Evolutionary conservation across 495 filamentous ascomycete genomes (phyloP), one percentile per base, ranked within the genome.

Genomic region (Penicillium atrosanguineum): DNA sequence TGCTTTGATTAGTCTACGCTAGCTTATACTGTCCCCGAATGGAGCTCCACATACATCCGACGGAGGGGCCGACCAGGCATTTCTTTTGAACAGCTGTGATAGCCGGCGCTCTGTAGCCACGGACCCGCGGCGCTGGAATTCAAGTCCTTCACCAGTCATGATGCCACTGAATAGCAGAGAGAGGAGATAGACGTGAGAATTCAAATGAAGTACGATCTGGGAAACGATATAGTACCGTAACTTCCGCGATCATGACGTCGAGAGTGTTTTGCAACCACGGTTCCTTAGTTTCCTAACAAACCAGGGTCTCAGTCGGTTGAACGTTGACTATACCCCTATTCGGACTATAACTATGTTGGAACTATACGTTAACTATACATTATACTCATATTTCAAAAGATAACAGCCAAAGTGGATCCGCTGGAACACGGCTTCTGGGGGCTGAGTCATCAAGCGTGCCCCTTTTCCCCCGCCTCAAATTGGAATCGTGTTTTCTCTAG

Each of bases 401-500:
- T 44, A 38, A 50, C 28, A 46, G 36, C 28, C 19, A 20, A 45
- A 34, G 46, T 55, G 52, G 52, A 50, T 34, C 52, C 52, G 44
- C 44, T 48, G 46, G 49, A 49, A 55, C 52, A 45, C 7, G 38
- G 46, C 49, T 41, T 52, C 49, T 52, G 59, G 54, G 57, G 48
- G 52, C 57, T 60, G 47, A 60, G 34, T 60, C 57, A 57, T 46
- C 50, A 7, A 50, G n/a, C 46, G 52, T 69, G 58, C 69, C 72
- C 72, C 72, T 73, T 75, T 75, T 74, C 64, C 71, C 62, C 65
- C 65, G 59, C 64, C 60, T 64, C 63, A 44, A 40, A 40, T 44
- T 47, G 40, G 45, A 45, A 44, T 55, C 44, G 37, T 52, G 54
- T 50, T 53, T 53, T 58, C 55, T 52, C 46, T 34, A 59, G 59